These are phyloP conservation scores for Paulownia fortunei DNA, from an alignment of 257 asterid genomes.

Conservation along the genomic window DNA sequence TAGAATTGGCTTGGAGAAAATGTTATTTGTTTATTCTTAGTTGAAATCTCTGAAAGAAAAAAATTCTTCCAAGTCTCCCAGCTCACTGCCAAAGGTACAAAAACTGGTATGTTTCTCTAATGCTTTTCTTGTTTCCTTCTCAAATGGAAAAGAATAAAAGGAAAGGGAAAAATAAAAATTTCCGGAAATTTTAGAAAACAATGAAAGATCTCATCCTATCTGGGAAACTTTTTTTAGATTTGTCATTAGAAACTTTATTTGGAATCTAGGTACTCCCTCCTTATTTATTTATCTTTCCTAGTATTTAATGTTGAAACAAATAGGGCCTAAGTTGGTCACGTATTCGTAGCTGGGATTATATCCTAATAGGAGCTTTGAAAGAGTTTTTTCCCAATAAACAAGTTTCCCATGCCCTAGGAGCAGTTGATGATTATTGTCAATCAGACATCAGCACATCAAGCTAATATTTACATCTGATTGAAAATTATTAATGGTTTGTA, in stretches of 20 bases:
- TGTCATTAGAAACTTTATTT: neutral
- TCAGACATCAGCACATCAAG: neutral
- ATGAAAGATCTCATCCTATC: neutral
- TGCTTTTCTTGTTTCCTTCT: neutral
- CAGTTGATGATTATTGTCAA: neutral
- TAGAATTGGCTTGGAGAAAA: neutral
- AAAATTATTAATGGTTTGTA: neutral
- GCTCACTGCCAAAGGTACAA: slow-evolving; percentile 15
- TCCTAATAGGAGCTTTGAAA: neutral
- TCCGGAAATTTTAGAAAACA: neutral
- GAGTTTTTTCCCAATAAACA: neutral
- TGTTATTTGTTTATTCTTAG: neutral
- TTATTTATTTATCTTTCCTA: neutral
- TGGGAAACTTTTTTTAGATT: neutral
- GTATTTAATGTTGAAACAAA: neutral
- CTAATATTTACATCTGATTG: neutral
- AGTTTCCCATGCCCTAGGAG: neutral
- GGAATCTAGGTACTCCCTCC: neutral
- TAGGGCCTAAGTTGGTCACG: neutral
- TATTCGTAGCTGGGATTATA: neutral
- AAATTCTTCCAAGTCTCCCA: neutral
- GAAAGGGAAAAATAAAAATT: neutral
- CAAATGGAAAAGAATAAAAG: neutral
- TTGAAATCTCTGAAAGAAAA: slow-evolving; percentile 2
- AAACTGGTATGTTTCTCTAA: slow-evolving; percentile 3